Conservation (phyloP, 371 early-diverging fungal species). For the Mucor piriformis region DNA sequence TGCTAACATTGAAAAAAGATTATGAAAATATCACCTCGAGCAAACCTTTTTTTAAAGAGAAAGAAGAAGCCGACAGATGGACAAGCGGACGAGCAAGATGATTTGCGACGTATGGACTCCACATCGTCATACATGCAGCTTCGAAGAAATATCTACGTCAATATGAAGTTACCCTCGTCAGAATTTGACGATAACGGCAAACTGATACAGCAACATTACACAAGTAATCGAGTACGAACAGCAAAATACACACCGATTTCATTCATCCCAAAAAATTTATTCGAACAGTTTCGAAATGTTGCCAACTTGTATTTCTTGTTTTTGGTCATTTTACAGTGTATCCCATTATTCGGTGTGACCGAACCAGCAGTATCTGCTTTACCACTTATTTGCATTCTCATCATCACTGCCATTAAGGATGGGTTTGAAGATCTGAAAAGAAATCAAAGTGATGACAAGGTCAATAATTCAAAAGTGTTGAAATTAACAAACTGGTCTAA, state of each 20-base stretch:
- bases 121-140: conserved; percentile 48
- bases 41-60: conserved; percentile 8
- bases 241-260: conserved; percentile 85
- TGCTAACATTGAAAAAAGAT: neutral
- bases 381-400: conserved; percentile 79
- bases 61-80: neutral
- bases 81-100: neutral
- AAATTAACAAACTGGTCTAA: conserved; percentile 62
- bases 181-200: conserved; percentile 39
- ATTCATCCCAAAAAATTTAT: conserved; percentile 88
- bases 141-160: conserved; percentile 46
- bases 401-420: conserved; percentile 88
- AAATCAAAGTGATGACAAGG: conserved; percentile 66
- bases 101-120: conserved; percentile 37
- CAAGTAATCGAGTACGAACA: conserved; percentile 73
- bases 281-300: conserved; percentile 85
- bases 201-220: conserved; percentile 25
- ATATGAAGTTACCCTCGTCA: conserved; percentile 37
- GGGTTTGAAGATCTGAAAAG: conserved; percentile 84
- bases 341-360: conserved; percentile 75
- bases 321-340: conserved; percentile 74
- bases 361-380: conserved; percentile 82
- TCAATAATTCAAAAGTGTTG: conserved; percentile 68
- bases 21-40: conserved; percentile 16
- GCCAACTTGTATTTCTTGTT: conserved; percentile 96